Evolutionary conservation across 768 basidiomycete species (phyloP), one percentile per base, ranked within the genome.

Genomic region (Hygrocybe coccinea): DNA sequence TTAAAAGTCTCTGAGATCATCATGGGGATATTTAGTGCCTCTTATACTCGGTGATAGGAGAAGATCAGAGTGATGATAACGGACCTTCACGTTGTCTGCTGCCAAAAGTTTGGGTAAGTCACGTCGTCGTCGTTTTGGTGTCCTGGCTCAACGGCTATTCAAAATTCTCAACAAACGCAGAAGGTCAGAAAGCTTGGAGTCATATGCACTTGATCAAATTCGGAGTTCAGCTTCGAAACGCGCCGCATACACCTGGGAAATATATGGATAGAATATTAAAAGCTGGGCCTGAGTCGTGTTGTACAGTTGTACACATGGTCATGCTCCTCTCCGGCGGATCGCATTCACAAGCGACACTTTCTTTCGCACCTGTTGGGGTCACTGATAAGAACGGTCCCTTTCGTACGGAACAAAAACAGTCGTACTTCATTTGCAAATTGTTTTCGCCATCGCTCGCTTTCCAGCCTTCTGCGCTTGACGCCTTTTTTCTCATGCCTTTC

Each of bases 401-500:
- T 61, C 50, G 22, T 37, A 51, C 38, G 14, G 39, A 19, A 34
- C 43, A 37, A 33, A n/a, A 53, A 22, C 34, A 58, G 41, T 64
- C 82, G 60, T 72, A 83, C 90, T 79, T 89, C 86, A 62, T 89
- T 75, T 47, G 89, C 85, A 69, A 92, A 93, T 57, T 79, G 82
- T 63, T 77, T 84, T 66, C 87, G 79, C 87, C 89, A 91, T 61
- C 89, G 79, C 69, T 87, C 78, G 63, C 89, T 91, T 49, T 74
- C 74, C 63, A 91, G 73, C 59, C 89, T 79, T 58, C 87, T 78
- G 58, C 89, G 82, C 69, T 89, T 91, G 57, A 77, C 80, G 34
- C 91, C 89, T 71, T 83, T 86, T 75, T 91, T 89, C 70, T 91
- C 91, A 67, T 92, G 90, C 60, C 91, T 76, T 55, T 79, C 74